Percentiles rank a stretch among this genome's conserved stretches.
Evolutionary conservation across 2,329 filamentous ascomycete species (phyloP).

Genomic region (Fusarium begoniae): DNA sequence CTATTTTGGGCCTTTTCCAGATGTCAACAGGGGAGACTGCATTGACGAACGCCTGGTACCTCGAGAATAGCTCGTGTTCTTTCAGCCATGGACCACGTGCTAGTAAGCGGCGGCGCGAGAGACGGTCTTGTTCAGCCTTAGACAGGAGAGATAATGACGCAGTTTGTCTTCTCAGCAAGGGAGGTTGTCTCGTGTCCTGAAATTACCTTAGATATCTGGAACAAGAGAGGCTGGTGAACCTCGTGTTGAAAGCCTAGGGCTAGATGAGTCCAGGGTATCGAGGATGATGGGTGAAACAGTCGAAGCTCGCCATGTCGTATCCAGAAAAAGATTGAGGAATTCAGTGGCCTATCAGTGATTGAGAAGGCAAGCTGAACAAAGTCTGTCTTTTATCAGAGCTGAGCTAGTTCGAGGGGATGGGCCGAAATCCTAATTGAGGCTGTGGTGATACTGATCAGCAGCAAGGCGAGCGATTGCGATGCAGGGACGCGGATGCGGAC

Average conservation of each 20-base stretch:
- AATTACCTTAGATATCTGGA: constrained; percentile 15
- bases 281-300: constrained; percentile 1
- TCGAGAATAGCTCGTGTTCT: constrained; percentile 33
- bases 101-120: constrained; percentile 19
- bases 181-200: constrained; percentile 20
- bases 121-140: constrained; percentile 31
- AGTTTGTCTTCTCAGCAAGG: constrained; percentile 6
- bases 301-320: constrained; percentile 9
- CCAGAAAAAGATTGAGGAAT: constrained; percentile 22
- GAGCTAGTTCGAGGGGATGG: background rate
- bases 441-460: background rate
- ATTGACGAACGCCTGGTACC: constrained; percentile 26
- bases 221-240: constrained; percentile 14
- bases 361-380: background rate
- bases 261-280: constrained; percentile 15
- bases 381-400: background rate
- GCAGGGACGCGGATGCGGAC: background rate
- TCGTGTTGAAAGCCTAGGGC: constrained; percentile 21
- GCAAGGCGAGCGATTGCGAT: background rate
- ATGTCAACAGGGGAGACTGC: constrained; percentile 32
- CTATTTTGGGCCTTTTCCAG: constrained; percentile 37
- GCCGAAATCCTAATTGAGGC: background rate
- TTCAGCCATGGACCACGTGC: constrained; percentile 29
- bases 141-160: constrained; percentile 8
- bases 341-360: background rate